Percentiles rank a stretch among this genome's conserved stretches.
phyloP scores from a whole-genome alignment of 208 protist species.

The Sergeia podlipaevii region DNA sequence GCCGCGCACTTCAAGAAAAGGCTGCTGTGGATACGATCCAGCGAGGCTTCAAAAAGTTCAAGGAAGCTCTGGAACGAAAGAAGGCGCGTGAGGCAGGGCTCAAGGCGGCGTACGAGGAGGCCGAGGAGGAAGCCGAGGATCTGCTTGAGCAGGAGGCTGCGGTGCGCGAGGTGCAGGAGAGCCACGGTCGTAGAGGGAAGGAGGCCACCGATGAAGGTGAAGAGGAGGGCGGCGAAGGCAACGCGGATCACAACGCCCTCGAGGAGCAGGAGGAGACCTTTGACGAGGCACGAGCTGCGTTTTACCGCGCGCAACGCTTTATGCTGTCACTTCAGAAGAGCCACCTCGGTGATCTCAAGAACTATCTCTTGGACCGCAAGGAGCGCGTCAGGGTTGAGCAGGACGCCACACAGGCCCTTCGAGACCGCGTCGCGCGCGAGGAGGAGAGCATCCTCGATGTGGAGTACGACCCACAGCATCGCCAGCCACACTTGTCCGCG shows the following conservation, averaged over 20 bases:
- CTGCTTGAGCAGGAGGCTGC: slow-evolving; percentile 33
- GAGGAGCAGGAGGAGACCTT: slow-evolving; percentile 35
- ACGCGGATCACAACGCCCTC: slow-evolving; percentile 21
- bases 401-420: slow-evolving; percentile 34
- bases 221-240: not conserved
- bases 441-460: slow-evolving; percentile 24
- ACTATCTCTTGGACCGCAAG: slow-evolving; percentile 30
- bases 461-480: slow-evolving; percentile 15
- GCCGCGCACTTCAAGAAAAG: slow-evolving; percentile 58
- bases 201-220: not conserved
- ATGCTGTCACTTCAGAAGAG: slow-evolving; percentile 60
- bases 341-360: slow-evolving; percentile 56
- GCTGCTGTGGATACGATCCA: slow-evolving; percentile 69
- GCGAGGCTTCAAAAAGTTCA: slow-evolving; percentile 51
- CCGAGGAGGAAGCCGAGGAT: slow-evolving; percentile 62
- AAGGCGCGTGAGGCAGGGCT: slow-evolving; percentile 49
- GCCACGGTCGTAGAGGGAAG: slow-evolving; percentile 10
- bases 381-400: slow-evolving; percentile 45
- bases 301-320: slow-evolving; percentile 74
- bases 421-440: slow-evolving; percentile 16
- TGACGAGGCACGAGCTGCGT: slow-evolving; percentile 40
- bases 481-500: slow-evolving; percentile 19
- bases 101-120: slow-evolving; percentile 45
- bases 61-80: slow-evolving; percentile 17
- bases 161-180: slow-evolving; percentile 13